Evolutionary conservation across 2,329 filamentous ascomycete species (phyloP).

Genomic region (Aspergillus neotritici): DNA sequence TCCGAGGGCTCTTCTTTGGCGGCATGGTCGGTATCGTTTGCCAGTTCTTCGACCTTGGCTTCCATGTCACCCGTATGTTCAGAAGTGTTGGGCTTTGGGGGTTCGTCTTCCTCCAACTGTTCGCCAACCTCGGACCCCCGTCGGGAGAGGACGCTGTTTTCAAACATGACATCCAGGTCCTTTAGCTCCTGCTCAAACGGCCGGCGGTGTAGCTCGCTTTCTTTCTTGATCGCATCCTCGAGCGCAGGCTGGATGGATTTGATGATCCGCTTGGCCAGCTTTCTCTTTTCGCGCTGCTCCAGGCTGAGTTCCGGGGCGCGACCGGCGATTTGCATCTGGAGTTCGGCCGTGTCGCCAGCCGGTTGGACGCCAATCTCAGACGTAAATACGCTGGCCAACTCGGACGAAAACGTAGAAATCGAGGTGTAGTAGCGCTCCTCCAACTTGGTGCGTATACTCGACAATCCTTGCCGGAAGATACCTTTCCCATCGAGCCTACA

Average conservation of each 20-base stretch:
- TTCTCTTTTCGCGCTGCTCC: slow-evolving; percentile 75
- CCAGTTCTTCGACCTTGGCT: too few relatives aligned
- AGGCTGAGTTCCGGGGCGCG: slow-evolving; percentile 42
- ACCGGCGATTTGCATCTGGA: slow-evolving; percentile 48
- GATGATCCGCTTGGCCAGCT: slow-evolving; percentile 82
- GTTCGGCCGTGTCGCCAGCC: slow-evolving; percentile 41
- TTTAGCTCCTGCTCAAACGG: slow-evolving; percentile 64
- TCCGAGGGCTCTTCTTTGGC: too few relatives aligned
- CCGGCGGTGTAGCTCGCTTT: slow-evolving; percentile 71
- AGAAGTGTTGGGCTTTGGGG: too few relatives aligned
- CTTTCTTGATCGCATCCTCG: slow-evolving; percentile 69
- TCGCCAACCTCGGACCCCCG: slow-evolving; percentile 45
- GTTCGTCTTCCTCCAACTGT: neutral
- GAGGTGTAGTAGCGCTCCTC: slow-evolving; percentile 55
- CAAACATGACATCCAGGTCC: slow-evolving; percentile 68
- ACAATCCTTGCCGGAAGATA: slow-evolving; percentile 51
- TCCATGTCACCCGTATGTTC: too few relatives aligned
- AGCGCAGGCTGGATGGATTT: slow-evolving; percentile 73
- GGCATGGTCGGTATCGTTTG: too few relatives aligned
- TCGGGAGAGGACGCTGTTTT: slow-evolving; percentile 55
- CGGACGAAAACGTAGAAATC: slow-evolving; percentile 55
- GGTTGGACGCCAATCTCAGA: slow-evolving; percentile 48
- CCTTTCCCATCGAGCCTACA: slow-evolving; percentile 47
- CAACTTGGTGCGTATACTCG: slow-evolving; percentile 49
- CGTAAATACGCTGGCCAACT: slow-evolving; percentile 53